These are phyloP conservation scores for Lepiota venenata DNA, from an alignment of 768 basidiomycete genomes.

Conservation along the genomic window DNA sequence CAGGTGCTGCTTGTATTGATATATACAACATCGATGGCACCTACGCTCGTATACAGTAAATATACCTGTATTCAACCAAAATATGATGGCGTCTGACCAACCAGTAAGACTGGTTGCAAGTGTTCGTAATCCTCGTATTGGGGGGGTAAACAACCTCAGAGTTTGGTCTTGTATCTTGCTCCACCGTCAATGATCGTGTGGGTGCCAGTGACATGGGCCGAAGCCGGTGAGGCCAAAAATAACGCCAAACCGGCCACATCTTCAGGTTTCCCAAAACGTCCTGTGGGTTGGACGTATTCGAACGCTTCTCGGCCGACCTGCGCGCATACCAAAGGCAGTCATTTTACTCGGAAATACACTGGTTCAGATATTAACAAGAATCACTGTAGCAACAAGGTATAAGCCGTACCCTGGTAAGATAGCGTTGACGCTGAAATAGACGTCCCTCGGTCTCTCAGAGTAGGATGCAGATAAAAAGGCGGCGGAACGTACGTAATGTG, in stretches of 20 bases:
- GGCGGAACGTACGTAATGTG: slow-evolving; percentile 59
- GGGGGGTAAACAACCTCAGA: too few relatives aligned
- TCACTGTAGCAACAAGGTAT: slow-evolving; percentile 3
- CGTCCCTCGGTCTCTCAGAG: not conserved
- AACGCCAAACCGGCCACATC: slow-evolving; percentile 69
- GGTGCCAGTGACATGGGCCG: not conserved
- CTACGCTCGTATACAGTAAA: not conserved
- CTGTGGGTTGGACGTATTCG: slow-evolving; percentile 57
- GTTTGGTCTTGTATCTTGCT: slow-evolving; percentile 7
- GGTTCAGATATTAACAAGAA: not conserved
- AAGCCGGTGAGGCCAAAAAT: not conserved
- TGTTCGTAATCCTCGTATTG: too few relatives aligned
- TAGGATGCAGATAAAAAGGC: too few relatives aligned
- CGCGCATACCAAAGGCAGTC: slow-evolving; percentile 70
- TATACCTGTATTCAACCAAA: too few relatives aligned
- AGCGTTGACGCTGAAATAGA: slow-evolving; percentile 63
- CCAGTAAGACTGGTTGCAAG: too few relatives aligned
- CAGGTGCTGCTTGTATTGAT: not conserved
- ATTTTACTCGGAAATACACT: slow-evolving; percentile 78
- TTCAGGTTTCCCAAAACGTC: slow-evolving; percentile 58
- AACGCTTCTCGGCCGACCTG: slow-evolving; percentile 50
- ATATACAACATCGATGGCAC: not conserved
- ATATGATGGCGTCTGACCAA: too few relatives aligned
- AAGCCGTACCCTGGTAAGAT: slow-evolving; percentile 68
- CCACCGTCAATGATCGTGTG: not conserved